Conservation (phyloP, 192 early-diverging fungal species). For the Podila epicladia region DNA sequence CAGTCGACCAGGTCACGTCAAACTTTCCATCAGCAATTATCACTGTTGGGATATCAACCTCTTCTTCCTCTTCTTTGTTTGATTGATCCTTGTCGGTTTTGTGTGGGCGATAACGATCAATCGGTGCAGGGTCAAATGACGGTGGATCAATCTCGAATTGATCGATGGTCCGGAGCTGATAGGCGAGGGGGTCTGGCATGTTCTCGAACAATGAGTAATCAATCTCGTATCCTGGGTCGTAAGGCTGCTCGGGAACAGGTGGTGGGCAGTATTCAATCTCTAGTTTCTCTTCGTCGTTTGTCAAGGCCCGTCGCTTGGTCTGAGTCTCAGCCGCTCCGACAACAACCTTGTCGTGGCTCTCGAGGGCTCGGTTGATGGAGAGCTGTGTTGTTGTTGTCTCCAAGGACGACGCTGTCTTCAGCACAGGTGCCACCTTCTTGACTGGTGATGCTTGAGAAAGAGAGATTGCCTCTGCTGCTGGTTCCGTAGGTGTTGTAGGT, state of each 20-base stretch:
- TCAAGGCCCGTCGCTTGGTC: slow-evolving; percentile 35
- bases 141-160: slow-evolving; percentile 12
- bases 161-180: slow-evolving; percentile 8
- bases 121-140: neutral
- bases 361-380: slow-evolving; percentile 26
- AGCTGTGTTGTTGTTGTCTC: slow-evolving; percentile 33
- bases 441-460: slow-evolving; percentile 16
- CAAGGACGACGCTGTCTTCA: neutral
- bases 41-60: neutral
- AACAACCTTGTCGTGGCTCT: slow-evolving; percentile 35
- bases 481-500: neutral
- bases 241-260: slow-evolving; percentile 23
- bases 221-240: slow-evolving; percentile 29
- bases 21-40: slow-evolving; percentile 6
- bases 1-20: slow-evolving; percentile 23
- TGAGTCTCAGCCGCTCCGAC: slow-evolving; percentile 25
- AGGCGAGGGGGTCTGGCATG: slow-evolving; percentile 18
- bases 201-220: slow-evolving; percentile 18
- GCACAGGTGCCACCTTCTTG: neutral
- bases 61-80: neutral
- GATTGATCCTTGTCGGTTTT: neutral
- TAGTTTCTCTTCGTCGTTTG: slow-evolving; percentile 22
- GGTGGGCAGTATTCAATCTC: slow-evolving; percentile 48
- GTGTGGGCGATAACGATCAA: neutral
- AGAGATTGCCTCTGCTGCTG: neutral